A percentile compares a stretch with the other conserved stretches of the same genome.
Conservation (phyloP, 129 eudicot genomes). For the Kitagawia praeruptora region DNA sequence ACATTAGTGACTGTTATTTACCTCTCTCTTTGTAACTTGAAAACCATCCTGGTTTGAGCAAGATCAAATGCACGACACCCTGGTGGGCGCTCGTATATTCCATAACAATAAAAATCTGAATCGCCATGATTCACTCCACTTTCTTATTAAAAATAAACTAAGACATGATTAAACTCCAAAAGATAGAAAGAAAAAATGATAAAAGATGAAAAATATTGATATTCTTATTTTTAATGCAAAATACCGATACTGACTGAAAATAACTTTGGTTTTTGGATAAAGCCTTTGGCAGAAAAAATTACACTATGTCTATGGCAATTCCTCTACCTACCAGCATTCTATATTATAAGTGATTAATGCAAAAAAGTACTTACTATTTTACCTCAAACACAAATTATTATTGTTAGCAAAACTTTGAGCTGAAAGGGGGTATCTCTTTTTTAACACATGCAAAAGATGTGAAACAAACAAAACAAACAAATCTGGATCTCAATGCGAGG, state of each 20-base stretch:
- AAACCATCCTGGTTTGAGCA: conserved; percentile 40
- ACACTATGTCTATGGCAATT: background rate
- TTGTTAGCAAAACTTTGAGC: background rate
- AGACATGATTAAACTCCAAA: background rate
- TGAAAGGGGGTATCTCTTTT: background rate
- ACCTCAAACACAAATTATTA: background rate
- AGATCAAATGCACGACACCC: conserved; percentile 34
- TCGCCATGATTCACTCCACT: too few species aligned
- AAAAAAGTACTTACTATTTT: background rate
- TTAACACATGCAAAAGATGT: background rate
- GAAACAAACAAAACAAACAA: background rate
- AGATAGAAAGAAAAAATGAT: background rate
- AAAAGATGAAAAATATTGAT: background rate
- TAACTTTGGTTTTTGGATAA: too few species aligned
- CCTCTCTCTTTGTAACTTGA: conserved; percentile 36
- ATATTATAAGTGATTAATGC: background rate
- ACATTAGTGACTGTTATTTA: background rate
- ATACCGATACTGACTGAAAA: too few species aligned
- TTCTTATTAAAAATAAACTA: background rate
- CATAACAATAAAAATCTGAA: conserved; percentile 40
- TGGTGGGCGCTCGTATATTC: conserved; percentile 29
- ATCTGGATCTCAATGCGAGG: background rate
- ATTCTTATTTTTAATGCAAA: background rate
- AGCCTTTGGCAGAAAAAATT: background rate
- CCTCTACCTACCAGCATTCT: background rate